Evolutionary conservation across 495 filamentous ascomycete species (phyloP), one percentile per base, ranked within the genome.

Genomic region (Rhypophila decipiens): DNA sequence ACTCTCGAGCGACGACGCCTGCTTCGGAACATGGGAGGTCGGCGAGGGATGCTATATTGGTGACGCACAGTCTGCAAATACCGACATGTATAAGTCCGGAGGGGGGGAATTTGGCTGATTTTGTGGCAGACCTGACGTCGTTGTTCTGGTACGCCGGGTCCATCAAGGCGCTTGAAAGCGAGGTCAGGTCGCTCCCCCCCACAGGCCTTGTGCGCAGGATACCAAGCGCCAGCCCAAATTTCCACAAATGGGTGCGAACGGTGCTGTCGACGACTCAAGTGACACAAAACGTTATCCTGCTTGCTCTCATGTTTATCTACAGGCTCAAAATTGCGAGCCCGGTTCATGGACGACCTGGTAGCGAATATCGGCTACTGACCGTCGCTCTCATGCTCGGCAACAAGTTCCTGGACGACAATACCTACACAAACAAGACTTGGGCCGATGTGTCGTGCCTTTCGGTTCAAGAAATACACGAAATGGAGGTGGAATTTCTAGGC

Each of bases 381-480:
- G 90, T 97, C 44, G 94, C 94, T 12, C 70, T 99, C 62, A 99
- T 99, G 94, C 72, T 99, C 36, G 93, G 90, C 47, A 99, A 97
- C 67, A 99, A 99, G 74, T 99, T 96, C 59, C 70, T 99, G 53
- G 94, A 99, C 61, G 94, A 99, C 59, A 99, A 97, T 64, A 97
- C 94, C 2, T 99, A 97, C 67, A 97, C 94, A 43, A 99, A 99
- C 73, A 96, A 97, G 73, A 97, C 94, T 1, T 99, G 94, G 94
- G 93, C 94, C 12, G 94, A 99, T 56, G 94, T 99, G 36, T 96
- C 94, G 20, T 85, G 88, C 15, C 95, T 99, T 49, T 85, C 86
- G 3, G 94, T 97, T 11, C 82, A 82, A 44, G 94, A 99, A 66
- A 95, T 99, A 35, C 94, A 99, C 60, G 82, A 96, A 33, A 99